These are phyloP conservation scores for Petunia secreta DNA, from an alignment of 257 asterid species.

Conservation along the genomic window DNA sequence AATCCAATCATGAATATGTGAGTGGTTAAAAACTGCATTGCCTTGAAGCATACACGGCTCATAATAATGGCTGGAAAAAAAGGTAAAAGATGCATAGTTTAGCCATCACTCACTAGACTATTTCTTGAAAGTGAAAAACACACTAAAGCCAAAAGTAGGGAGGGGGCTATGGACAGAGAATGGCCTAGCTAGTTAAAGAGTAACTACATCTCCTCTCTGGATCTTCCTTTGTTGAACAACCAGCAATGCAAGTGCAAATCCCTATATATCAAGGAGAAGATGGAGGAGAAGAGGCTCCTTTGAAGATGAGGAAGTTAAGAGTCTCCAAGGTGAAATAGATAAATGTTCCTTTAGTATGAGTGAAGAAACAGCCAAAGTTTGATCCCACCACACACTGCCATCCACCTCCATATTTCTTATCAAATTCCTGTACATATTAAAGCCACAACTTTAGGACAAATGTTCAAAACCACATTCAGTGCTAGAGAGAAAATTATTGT, in stretches of 20 bases:
- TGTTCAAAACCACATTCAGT: no score
- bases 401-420: conserved; percentile 72
- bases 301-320: conserved; percentile 86
- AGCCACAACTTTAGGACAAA: neutral
- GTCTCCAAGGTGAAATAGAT: conserved; percentile 87
- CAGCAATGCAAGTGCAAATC: neutral
- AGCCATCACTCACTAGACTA: neutral
- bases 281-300: conserved; percentile 53
- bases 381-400: conserved; percentile 99
- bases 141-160: neutral
- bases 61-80: neutral
- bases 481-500: neutral
- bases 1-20: neutral
- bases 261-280: conserved; percentile 27
- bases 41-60: neutral
- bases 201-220: neutral
- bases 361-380: conserved; percentile 92
- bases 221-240: neutral
- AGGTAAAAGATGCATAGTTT: neutral
- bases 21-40: neutral
- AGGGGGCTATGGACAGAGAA: neutral
- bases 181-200: neutral
- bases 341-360: conserved; percentile 82
- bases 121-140: neutral
- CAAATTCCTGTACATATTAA: conserved; percentile 66